Evolutionary conservation across 768 basidiomycete genomes (phyloP).

Genomic region (Leccinum sublutescens): DNA sequence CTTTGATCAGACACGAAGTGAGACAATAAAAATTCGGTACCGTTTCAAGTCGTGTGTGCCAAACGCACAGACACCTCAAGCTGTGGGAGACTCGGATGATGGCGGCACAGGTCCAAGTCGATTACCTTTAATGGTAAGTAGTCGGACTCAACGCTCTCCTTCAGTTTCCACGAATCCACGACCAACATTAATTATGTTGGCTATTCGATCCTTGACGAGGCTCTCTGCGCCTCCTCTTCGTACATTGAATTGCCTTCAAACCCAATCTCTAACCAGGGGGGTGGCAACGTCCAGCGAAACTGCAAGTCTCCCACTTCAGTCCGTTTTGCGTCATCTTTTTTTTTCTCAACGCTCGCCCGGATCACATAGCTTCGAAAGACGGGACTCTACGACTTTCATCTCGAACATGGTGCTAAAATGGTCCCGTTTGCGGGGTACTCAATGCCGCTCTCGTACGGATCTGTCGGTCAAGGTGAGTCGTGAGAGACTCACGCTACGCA

Average conservation of each 20-base stretch:
- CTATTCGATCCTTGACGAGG: background rate
- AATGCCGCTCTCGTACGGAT: conserved; percentile 89
- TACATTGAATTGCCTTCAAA: background rate
- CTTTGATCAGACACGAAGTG: conserved; percentile 2
- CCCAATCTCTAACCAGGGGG: conserved; percentile 5
- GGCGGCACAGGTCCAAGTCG: too few species aligned
- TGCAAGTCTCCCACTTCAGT: conserved; percentile 8
- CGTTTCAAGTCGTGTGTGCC: conserved; percentile 1
- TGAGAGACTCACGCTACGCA: background rate
- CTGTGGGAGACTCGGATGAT: background rate
- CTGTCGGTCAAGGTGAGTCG: conserved; percentile 70
- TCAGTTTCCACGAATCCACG: conserved; percentile 5
- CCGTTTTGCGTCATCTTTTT: background rate
- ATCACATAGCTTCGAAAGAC: conserved; percentile 54
- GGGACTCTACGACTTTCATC: conserved; percentile 85
- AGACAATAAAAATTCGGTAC: background rate
- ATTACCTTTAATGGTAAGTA: background rate
- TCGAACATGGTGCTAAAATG: conserved; percentile 85
- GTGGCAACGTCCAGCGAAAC: conserved; percentile 22
- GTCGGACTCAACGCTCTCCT: background rate
- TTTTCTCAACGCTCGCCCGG: background rate
- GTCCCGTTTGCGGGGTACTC: conserved; percentile 93
- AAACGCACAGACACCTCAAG: background rate
- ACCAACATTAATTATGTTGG: conserved; percentile 17
- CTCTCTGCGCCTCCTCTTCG: conserved; percentile 7